Base-by-base conservation (phyloP, 768 basidiomycete genomes). In the Naganishia vaughanmartiniae region DNA sequence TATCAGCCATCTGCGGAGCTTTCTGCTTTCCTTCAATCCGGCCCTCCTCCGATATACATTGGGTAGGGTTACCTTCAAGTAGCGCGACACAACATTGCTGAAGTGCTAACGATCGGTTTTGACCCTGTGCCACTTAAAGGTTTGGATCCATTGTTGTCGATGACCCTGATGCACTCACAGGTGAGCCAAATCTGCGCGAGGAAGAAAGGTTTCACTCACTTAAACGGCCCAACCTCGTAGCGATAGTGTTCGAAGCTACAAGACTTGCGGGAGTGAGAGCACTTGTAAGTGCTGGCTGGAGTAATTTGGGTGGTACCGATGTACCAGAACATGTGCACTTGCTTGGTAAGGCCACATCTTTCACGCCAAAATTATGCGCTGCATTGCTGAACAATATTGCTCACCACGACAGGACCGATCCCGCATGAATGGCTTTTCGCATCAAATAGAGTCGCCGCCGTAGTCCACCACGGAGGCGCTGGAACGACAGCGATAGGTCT, bases 371-470 rank as follows among this genome's bases (percentile, higher is more conserved):
- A n/a, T 28, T 24, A 19, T 51, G 9, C 5, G 19, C 28, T 48
- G 15, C 9, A 6, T 5, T 39, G 19, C 48, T 21, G 4, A n/a
- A 7, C n/a, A 34, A 31, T 42, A 24, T 34, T 12, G 11, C 56
- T 31, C 39, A 12, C 12, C 6, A 12, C 10, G 11, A 36, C n/a
- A 63, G 60, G 60, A 14, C 60, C 60, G 26, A 42, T 88, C 7
- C 88, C 88, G 0, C 87, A 88, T 76, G 88, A 89, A 76, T 89
- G 88, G 88, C 82, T 89, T 5, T 89, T 88, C 73, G 84, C 84
- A 39, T 77, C 86, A 1, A 75, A 74, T 0, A 83, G 86, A 19
- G 87, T 88, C 0, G 77, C 84, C 14, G 87, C 87, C 0, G 87
- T 89, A 0, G 85, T 87, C 10, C 87, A 88, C 76, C 87, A 81